A percentile compares a stretch with the other conserved stretches of the same genome.
These are phyloP conservation scores for Taiozyma sp. DNA, from an alignment of 1,139 yeast genomes.

Conservation along the genomic window DNA sequence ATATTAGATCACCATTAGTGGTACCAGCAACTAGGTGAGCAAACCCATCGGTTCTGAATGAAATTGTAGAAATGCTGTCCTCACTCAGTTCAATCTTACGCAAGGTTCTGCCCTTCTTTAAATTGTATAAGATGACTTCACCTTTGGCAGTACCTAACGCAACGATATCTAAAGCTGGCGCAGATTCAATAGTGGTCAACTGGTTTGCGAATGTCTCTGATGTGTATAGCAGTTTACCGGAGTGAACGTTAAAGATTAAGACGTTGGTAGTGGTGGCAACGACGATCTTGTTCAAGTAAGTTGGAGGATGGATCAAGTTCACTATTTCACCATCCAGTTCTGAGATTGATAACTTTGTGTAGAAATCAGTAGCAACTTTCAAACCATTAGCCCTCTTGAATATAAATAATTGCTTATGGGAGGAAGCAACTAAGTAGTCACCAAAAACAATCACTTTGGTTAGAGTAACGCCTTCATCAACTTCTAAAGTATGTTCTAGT, in stretches of 20 bases:
- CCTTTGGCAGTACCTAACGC: constrained; percentile 80
- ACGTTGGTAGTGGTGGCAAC: constrained; percentile 66
- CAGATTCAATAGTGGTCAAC: constrained; percentile 63
- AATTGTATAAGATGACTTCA: constrained; percentile 57
- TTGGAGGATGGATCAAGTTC: constrained; percentile 77
- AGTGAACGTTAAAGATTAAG: constrained; percentile 64
- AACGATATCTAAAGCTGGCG: constrained; percentile 82
- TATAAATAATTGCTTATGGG: constrained; percentile 53
- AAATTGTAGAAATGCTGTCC: constrained; percentile 48
- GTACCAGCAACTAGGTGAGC: constrained; percentile 82
- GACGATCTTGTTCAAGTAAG: constrained; percentile 85
- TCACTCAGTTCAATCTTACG: constrained; percentile 58
- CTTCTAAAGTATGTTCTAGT: constrained; percentile 49
- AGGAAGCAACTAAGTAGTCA: constrained; percentile 63
- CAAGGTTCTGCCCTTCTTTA: constrained; percentile 59
- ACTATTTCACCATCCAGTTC: constrained; percentile 65
- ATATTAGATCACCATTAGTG: constrained; percentile 75
- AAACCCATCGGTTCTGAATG: constrained; percentile 91
- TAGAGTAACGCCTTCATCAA: constrained; percentile 34
- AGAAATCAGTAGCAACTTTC: constrained; percentile 58
- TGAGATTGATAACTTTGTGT: constrained; percentile 58
- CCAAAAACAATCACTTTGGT: constrained; percentile 66
- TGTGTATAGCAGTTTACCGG: constrained; percentile 68
- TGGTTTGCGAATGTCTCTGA: constrained; percentile 47
- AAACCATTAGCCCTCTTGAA: constrained; percentile 51